Evolutionary conservation across 768 basidiomycete genomes (phyloP).

Genomic region (Tephrocybe sp.): DNA sequence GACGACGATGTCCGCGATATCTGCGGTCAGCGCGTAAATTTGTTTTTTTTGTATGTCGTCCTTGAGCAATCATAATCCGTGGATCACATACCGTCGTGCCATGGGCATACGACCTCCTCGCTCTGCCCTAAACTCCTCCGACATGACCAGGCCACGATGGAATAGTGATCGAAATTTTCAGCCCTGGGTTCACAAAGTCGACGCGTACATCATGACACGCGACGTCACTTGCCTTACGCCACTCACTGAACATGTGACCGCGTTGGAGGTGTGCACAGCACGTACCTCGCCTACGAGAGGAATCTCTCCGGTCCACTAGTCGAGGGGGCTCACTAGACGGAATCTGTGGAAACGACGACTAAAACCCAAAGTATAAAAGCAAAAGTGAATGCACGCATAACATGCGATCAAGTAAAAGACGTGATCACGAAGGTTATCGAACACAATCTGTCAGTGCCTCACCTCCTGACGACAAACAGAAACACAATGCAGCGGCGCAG

Average conservation of each 20-base stretch:
- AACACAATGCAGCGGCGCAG: slow-evolving; percentile 9
- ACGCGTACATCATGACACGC: background rate
- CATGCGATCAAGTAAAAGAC: slow-evolving; percentile 1
- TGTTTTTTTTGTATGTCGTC: background rate
- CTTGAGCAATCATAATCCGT: background rate
- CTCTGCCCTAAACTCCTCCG: background rate
- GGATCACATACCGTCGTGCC: background rate
- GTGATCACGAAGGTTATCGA: slow-evolving; percentile 12
- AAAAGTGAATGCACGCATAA: background rate
- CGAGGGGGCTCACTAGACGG: background rate
- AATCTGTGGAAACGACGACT: slow-evolving; percentile 1
- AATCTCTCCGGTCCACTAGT: background rate
- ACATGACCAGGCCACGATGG: background rate
- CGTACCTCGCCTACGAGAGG: background rate
- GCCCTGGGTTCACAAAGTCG: background rate
- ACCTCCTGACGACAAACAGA: slow-evolving; percentile 10
- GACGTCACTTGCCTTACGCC: slow-evolving; percentile 5
- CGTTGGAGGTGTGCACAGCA: background rate
- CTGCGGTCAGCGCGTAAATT: background rate
- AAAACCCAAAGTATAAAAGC: slow-evolving; percentile 9
- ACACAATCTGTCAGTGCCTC: slow-evolving; percentile 14
- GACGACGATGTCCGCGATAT: too few relatives aligned
- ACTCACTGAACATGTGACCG: slow-evolving; percentile 9
- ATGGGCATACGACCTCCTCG: background rate
- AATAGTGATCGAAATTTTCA: background rate